phyloP scores from a whole-genome alignment of 768 basidiomycete species.

The Calocybe gangraenosa region DNA sequence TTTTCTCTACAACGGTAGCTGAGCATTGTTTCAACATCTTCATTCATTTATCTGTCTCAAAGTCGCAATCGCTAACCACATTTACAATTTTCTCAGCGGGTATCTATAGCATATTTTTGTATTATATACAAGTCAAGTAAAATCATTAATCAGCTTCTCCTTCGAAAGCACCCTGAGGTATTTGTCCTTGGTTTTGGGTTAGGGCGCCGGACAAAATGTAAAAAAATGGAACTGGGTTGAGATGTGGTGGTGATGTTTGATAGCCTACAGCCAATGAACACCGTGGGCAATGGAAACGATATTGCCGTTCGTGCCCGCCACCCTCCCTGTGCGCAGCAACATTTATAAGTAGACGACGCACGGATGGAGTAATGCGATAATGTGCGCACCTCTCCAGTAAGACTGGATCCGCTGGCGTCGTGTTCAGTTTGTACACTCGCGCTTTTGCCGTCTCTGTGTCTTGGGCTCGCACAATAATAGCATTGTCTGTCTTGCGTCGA shows the following conservation, averaged over 20 bases:
- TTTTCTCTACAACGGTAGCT: conserved; percentile 84
- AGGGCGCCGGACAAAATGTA: conserved; percentile 81
- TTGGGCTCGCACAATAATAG: conserved; percentile 76
- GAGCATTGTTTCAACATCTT: conserved; percentile 34
- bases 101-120: too few species aligned
- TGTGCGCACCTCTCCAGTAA: conserved; percentile 69
- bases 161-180: conserved; percentile 82
- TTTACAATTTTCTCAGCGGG: too few species aligned
- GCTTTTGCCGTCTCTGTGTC: conserved; percentile 54
- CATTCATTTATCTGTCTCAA: too few species aligned
- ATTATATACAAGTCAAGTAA: too few species aligned
- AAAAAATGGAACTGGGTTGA: conserved; percentile 71
- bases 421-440: conserved; percentile 85
- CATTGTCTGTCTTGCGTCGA: conserved; percentile 70
- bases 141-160: conserved; percentile 30
- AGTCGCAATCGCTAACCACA: too few species aligned
- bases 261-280: conserved; percentile 71
- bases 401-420: conserved; percentile 60
- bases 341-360: conserved; percentile 3
- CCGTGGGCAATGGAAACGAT: conserved; percentile 64
- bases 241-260: conserved; percentile 72
- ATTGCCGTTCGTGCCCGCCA: conserved; percentile 74
- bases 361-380: background rate
- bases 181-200: conserved; percentile 84
- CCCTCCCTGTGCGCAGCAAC: conserved; percentile 30